These are phyloP conservation scores for Bertia moriformis DNA, from an alignment of 2,329 filamentous ascomycete species.

Conservation along the genomic window DNA sequence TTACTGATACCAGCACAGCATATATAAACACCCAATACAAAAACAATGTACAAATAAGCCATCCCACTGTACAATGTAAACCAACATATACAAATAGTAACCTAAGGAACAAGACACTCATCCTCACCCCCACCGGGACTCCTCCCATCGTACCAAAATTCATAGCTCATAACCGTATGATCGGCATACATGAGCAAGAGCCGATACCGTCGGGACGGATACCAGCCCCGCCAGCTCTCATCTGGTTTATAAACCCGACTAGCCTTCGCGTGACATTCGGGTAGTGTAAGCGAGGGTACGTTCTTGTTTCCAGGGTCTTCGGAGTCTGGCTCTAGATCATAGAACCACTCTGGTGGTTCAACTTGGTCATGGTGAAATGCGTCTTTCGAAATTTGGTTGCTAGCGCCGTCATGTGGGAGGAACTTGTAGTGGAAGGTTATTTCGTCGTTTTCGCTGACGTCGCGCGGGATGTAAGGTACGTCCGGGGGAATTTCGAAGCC, in stretches of 20 bases:
- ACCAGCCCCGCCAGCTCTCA: slow-evolving; percentile 20
- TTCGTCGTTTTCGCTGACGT: slow-evolving; percentile 3
- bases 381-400: neutral
- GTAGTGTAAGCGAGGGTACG: slow-evolving; percentile 1
- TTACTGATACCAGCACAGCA: too few relatives aligned
- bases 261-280: slow-evolving; percentile 17
- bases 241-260: slow-evolving; percentile 14
- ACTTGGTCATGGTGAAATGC: too few relatives aligned
- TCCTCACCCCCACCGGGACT: too few relatives aligned
- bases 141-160: slow-evolving; percentile 29
- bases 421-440: neutral
- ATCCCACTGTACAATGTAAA: too few relatives aligned
- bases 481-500: slow-evolving; percentile 23
- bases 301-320: too few relatives aligned
- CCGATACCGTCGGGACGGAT: slow-evolving; percentile 27
- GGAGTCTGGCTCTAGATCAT: too few relatives aligned
- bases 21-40: too few relatives aligned
- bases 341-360: too few relatives aligned
- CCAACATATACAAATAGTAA: too few relatives aligned
- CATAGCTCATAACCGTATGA: slow-evolving; percentile 42
- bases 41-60: too few relatives aligned
- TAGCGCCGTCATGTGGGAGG: neutral
- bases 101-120: too few relatives aligned
- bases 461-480: slow-evolving; percentile 14
- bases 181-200: slow-evolving; percentile 40